These are phyloP conservation scores for Ceriops decandra DNA, from an alignment of 345 rosid genomes.

Conservation along the genomic window DNA sequence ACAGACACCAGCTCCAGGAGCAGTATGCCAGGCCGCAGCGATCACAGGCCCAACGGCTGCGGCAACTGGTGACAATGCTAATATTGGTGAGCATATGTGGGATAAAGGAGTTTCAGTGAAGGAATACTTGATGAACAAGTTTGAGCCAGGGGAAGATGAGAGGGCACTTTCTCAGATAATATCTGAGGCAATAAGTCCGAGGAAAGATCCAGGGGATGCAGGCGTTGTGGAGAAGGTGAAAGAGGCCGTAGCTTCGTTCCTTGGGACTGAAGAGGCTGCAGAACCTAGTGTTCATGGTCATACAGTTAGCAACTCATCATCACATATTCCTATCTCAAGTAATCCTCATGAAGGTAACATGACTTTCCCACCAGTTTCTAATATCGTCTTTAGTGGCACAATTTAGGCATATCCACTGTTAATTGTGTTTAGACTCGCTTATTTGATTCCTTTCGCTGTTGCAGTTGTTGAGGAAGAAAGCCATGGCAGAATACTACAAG, in stretches of 20 bases:
- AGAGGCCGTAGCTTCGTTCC: conserved; percentile 47
- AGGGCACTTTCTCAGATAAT: conserved; percentile 62
- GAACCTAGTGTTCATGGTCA: conserved; percentile 15
- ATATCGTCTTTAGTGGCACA: background rate
- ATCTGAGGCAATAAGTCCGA: conserved; percentile 58
- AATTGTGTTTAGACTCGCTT: too few relatives aligned
- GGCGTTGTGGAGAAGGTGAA: conserved; percentile 44
- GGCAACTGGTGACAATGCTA: background rate
- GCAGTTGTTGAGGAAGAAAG: conserved; percentile 55
- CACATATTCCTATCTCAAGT: conserved; percentile 28
- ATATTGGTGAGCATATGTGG: conserved; percentile 31
- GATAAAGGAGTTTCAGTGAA: conserved; percentile 79
- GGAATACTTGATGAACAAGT: conserved; percentile 55
- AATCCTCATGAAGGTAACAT: conserved; percentile 45
- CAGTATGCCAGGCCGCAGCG: conserved; percentile 7
- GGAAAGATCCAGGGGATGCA: conserved; percentile 34
- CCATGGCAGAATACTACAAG: conserved; percentile 58
- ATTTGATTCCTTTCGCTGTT: background rate
- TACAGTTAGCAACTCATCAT: conserved; percentile 19
- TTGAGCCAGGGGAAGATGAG: conserved; percentile 79
- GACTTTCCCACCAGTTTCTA: background rate
- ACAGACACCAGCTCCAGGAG: background rate
- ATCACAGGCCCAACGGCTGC: conserved; percentile 9
- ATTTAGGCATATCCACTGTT: too few relatives aligned
- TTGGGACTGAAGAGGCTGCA: conserved; percentile 27